Base-by-base conservation (phyloP, 2,329 filamentous ascomycete species). In the Acrocalymma vagum region DNA sequence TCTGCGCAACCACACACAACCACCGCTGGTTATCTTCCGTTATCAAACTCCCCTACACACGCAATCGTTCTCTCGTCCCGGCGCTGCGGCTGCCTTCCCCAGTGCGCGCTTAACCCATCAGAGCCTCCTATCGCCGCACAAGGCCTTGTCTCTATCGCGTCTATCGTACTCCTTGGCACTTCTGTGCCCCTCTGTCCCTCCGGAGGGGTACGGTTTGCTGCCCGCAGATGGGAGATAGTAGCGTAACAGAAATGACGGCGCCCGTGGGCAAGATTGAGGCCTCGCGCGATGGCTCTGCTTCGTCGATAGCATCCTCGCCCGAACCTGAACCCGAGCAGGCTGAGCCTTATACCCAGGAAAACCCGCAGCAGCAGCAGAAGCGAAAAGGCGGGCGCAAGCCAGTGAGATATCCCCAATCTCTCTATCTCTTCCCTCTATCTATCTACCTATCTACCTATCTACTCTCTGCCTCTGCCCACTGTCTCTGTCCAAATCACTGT, bases 371-470 rank as follows among this genome's bases (percentile, higher is more conserved):
- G 50, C 74, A 74, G 65, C 91, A 92, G 67, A 99, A 99, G 80
- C 85, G 94, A 66, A 99, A 99, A 78, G 94, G 94, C 65, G 94
- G 94, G 48, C 86, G 94, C 66, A 99, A 97, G 78, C 94, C 94
- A 66, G 94, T 97, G 85, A 72, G 83, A 80, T 40, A 46, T 42
- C 25, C 35, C 42, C 42, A 29, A 32, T 39, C 51, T 51, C n/a
- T n/a, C n/a, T n/a, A n/a, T n/a, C n/a, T n/a, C n/a, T n/a, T n/a
- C n/a, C n/a, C n/a, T n/a, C n/a, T n/a, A n/a, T n/a, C n/a, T n/a
- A n/a, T n/a, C n/a, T n/a, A n/a, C n/a, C n/a, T n/a, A n/a, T n/a
- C n/a, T n/a, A n/a, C 37, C 27, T 26, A 37, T 18, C 32, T 38
- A 7, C 31, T 16, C 32, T n/a, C 31, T 13, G 5, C 32, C 33